Percentiles rank a stretch among this genome's conserved stretches.
phyloP scores from a whole-genome alignment of 768 basidiomycete species.

The Mrakia hoshinonis region DNA sequence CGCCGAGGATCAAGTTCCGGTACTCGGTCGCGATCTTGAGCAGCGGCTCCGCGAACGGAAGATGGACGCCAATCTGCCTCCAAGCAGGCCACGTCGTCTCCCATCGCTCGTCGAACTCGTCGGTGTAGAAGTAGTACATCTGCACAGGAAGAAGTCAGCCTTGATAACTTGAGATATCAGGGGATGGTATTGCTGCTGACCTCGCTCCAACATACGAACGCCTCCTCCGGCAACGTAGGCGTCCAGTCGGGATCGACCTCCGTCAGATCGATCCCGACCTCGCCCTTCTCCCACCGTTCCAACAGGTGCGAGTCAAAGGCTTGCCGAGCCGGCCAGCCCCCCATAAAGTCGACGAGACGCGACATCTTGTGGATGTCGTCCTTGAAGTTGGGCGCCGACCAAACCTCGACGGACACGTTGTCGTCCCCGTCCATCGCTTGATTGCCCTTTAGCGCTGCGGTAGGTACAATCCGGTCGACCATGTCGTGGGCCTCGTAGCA shows the following conservation, averaged over 20 bases:
- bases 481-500: not conserved
- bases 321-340: not conserved
- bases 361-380: not conserved
- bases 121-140: slow-evolving; percentile 14
- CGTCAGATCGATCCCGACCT: not conserved
- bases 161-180: not conserved
- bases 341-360: not conserved
- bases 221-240: not conserved
- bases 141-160: not conserved
- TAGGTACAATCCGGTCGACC: not conserved
- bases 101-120: slow-evolving; percentile 20
- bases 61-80: not conserved
- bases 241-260: not conserved
- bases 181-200: not conserved
- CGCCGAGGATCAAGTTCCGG: not conserved
- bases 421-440: not conserved
- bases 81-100: slow-evolving; percentile 9
- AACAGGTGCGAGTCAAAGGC: not conserved
- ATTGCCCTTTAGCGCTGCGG: not conserved
- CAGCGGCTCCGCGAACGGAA: slow-evolving; percentile 8
- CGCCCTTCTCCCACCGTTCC: not conserved
- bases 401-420: not conserved
- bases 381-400: not conserved
- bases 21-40: slow-evolving; percentile 2
- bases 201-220: not conserved